Conservation (phyloP, 2,329 filamentous ascomycete species). For the Trichoderma hamatum region DNA sequence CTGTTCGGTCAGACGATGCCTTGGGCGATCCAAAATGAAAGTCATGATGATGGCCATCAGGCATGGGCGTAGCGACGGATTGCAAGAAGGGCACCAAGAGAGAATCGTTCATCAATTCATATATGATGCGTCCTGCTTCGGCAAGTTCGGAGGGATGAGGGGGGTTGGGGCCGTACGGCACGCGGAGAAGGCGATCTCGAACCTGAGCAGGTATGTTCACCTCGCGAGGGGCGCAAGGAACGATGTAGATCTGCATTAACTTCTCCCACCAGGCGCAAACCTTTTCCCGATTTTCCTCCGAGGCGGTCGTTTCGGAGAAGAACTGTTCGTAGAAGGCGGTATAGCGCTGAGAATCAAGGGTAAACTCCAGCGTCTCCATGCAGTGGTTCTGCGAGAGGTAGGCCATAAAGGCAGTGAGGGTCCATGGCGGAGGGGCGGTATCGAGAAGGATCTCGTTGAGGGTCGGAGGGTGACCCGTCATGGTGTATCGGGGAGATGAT, state of each 20-base stretch:
- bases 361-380: slow-evolving; percentile 94
- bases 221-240: slow-evolving; percentile 80
- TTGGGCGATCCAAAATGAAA: slow-evolving; percentile 50
- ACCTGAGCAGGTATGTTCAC: slow-evolving; percentile 89
- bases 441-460: slow-evolving; percentile 88
- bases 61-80: slow-evolving; percentile 49
- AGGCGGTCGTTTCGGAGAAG: slow-evolving; percentile 43
- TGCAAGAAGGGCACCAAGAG: slow-evolving; percentile 92
- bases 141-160: slow-evolving; percentile 76
- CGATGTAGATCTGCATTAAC: slow-evolving; percentile 86
- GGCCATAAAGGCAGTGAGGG: slow-evolving; percentile 89
- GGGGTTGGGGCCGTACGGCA: slow-evolving; percentile 60
- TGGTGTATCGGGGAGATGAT: slow-evolving; percentile 40
- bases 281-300: slow-evolving; percentile 58
- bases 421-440: slow-evolving; percentile 84
- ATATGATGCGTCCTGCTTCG: slow-evolving; percentile 82
- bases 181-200: slow-evolving; percentile 73
- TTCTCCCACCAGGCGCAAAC: slow-evolving; percentile 84
- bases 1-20: slow-evolving; percentile 45
- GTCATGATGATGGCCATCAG: slow-evolving; percentile 41
- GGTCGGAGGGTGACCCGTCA: slow-evolving; percentile 58
- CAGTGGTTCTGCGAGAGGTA: slow-evolving; percentile 97
- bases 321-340: slow-evolving; percentile 58
- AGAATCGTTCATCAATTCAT: slow-evolving; percentile 97
- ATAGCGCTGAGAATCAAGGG: slow-evolving; percentile 89